phyloP scores from a whole-genome alignment of 1,284 basidiomycete genomes.

The Sporisorium graminicola region DNA sequence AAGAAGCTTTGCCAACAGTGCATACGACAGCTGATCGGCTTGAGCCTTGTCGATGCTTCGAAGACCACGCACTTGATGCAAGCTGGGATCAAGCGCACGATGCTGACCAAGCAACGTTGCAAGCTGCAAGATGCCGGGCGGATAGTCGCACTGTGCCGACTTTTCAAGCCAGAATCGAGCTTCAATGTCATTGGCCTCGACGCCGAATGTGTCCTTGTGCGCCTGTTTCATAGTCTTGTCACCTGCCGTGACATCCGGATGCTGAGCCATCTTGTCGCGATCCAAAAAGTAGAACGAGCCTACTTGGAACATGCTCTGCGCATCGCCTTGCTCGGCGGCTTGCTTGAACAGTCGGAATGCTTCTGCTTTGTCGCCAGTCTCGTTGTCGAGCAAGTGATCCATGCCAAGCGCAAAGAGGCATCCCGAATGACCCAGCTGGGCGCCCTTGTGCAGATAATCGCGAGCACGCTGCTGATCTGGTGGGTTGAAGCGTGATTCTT shows the following conservation, averaged over 20 bases:
- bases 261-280: conserved; percentile 41
- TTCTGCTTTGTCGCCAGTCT: conserved; percentile 22
- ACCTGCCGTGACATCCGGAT: conserved; percentile 30
- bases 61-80: conserved; percentile 16
- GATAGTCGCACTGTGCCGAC: conserved; percentile 40
- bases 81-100: conserved; percentile 28
- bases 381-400: conserved; percentile 23
- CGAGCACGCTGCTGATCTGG: conserved; percentile 37
- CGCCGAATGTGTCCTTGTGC: conserved; percentile 52
- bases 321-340: conserved; percentile 59
- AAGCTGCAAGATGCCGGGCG: conserved; percentile 44
- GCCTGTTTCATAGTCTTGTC: conserved; percentile 46
- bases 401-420: conserved; percentile 42
- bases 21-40: conserved; percentile 45
- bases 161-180: conserved; percentile 60
- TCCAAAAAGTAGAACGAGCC: conserved; percentile 57
- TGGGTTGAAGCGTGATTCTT: conserved; percentile 36
- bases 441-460: conserved; percentile 49
- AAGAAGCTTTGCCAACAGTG: conserved; percentile 43
- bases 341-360: conserved; percentile 52
- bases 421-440: conserved; percentile 40
- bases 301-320: conserved; percentile 61
- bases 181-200: conserved; percentile 51
- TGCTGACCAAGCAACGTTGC: conserved; percentile 39
- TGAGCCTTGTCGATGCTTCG: conserved; percentile 26